Conservation (phyloP, 1,284 basidiomycete genomes). For the Malassezia psittaci region DNA sequence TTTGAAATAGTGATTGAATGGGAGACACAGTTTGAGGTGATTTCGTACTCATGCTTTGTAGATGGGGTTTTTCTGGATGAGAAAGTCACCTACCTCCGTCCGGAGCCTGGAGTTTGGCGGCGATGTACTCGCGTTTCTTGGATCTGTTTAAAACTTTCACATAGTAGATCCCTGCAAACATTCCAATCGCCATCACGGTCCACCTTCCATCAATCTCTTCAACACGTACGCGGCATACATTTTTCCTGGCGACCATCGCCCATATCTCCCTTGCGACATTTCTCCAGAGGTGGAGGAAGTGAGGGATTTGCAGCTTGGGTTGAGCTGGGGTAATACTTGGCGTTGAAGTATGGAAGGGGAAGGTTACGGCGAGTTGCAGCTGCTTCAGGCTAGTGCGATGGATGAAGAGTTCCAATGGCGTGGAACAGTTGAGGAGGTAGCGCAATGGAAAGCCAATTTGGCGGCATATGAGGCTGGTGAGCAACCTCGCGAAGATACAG, state of each 20-base stretch:
- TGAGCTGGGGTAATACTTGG: no score
- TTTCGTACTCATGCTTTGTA: background rate
- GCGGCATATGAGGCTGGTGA: background rate
- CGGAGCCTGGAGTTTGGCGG: conserved; percentile 2
- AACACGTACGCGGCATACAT: conserved; percentile 10
- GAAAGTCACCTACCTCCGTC: conserved; percentile 3
- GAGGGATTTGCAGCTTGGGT: no score
- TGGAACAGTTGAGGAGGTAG: conserved; percentile 3
- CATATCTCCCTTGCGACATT: background rate
- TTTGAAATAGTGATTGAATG: background rate
- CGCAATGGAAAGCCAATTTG: background rate
- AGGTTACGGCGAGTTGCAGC: conserved; percentile 5
- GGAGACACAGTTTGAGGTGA: background rate
- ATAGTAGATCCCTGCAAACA: conserved; percentile 4
- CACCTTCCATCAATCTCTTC: background rate
- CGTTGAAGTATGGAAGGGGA: background rate
- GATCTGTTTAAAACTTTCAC: conserved; percentile 2
- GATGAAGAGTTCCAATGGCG: conserved; percentile 13
- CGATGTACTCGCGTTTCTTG: conserved; percentile 11
- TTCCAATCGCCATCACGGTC: conserved; percentile 5
- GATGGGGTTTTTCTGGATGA: background rate
- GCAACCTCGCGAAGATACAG: background rate
- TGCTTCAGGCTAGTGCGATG: conserved; percentile 5
- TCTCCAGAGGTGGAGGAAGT: background rate
- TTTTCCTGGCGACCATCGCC: conserved; percentile 2